These are phyloP conservation scores for Aaosphaeria pasadenensis DNA, from an alignment of 2,329 filamentous ascomycete species.

Conservation along the genomic window DNA sequence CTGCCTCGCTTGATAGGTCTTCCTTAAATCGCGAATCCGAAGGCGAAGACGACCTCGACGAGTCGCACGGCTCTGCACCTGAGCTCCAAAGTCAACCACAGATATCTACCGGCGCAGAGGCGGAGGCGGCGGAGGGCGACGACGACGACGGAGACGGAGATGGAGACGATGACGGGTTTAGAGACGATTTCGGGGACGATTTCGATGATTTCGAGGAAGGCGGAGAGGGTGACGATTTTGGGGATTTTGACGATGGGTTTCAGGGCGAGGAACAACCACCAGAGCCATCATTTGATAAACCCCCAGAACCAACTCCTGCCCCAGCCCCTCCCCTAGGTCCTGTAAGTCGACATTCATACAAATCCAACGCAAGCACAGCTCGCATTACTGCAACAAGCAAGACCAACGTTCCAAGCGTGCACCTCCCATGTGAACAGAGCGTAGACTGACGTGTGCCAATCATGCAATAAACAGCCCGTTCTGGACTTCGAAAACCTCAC, in stretches of 20 bases:
- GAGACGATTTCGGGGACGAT: constrained; percentile 70
- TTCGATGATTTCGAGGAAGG: constrained; percentile 64
- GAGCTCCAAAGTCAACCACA: constrained; percentile 1
- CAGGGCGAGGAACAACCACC: constrained; percentile 33
- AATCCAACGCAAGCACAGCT: constrained; percentile 32
- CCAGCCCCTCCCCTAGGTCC: constrained; percentile 43
- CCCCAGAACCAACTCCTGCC: constrained; percentile 37
- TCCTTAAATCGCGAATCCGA: constrained; percentile 41
- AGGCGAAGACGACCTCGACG: constrained; percentile 9
- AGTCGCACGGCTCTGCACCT: constrained; percentile 6
- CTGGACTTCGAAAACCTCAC: constrained; percentile 65
- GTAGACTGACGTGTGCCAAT: constrained; percentile 22
- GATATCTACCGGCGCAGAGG: neutral
- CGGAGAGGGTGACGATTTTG: constrained; percentile 50
- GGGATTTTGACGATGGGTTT: constrained; percentile 51
- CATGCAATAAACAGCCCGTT: constrained; percentile 52
- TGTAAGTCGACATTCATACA: constrained; percentile 45
- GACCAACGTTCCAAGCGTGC: constrained; percentile 6
- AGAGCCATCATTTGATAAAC: constrained; percentile 39
- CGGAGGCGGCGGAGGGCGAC: constrained; percentile 1
- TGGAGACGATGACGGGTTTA: constrained; percentile 74
- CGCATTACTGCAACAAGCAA: constrained; percentile 20
- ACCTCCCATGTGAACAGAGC: neutral
- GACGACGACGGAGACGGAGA: constrained; percentile 45
- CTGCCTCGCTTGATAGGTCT: constrained; percentile 50